Base-by-base conservation (phyloP, 306 rosid species). In the Quercus rubra region DNA sequence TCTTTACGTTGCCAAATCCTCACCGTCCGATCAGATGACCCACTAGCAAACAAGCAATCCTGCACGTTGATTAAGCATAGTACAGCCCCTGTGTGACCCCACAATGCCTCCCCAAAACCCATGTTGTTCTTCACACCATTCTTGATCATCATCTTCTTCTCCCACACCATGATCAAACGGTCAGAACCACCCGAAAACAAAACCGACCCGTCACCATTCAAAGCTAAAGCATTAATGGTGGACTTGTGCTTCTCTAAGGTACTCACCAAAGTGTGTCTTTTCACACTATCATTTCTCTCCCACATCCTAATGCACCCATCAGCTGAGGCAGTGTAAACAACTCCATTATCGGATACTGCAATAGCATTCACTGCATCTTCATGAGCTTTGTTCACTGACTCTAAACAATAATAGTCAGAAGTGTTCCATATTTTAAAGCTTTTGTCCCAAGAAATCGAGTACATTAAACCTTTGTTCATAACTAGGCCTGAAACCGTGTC, bases 381-480 rank as follows among this genome's bases (percentile, higher is more conserved):
- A 4, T 91, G 95, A 7, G 91, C 95, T 68, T 77, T 41, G 46
- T 41, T 82, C 9, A 89, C 86, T 13, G 95, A 89, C 85, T 86
- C 86, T 77, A 87, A 72, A 76, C 93, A 91, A 63, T 81, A 77
- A 70, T 57, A 64, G 61, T 83, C 67, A 1, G 81, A 63, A 30
- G 78, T 75, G 12, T 81, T 87, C 96, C 96, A 89, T 3, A 91
- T 76, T 86, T 91, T 91, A 0, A 91, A 78, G 77, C 85, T 85
- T 75, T 73, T 89, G 31, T 91, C 93, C 96, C 96, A 91, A 3
- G 96, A 91, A 77, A 81, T 83, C 0, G 96, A 91, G 68, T 79
- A 91, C 80, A 91, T 76, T 0, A 87, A 19, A 3, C 74, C 81
- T 19, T 74, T 30, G 18, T 81, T 72, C 0, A 89, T 86, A 0